phyloP scores from a whole-genome alignment of 805 yeast genomes.

The Metschnikowia cubensis region DNA sequence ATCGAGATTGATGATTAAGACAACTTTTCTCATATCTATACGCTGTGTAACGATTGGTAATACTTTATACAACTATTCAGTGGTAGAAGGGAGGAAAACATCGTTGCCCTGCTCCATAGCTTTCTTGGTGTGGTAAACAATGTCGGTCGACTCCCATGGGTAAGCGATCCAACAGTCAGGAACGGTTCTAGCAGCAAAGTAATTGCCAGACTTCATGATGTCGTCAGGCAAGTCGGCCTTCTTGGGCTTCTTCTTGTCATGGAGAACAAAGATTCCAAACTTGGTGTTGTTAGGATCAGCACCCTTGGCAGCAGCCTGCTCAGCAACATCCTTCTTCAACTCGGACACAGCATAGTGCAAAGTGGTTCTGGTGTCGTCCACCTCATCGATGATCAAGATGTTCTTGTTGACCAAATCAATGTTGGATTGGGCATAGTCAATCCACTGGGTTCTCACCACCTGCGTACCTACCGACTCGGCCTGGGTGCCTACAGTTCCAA shows the following conservation, averaged over 20 bases:
- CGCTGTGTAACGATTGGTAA: not conserved
- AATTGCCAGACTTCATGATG: constrained; percentile 60
- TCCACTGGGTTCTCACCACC: constrained; percentile 87
- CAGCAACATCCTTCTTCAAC: constrained; percentile 58
- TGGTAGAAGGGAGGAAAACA: constrained; percentile 38
- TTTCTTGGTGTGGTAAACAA: constrained; percentile 65
- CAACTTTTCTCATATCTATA: not conserved
- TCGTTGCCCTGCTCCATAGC: constrained; percentile 74
- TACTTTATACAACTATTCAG: constrained; percentile 7
- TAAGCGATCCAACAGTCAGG: constrained; percentile 83
- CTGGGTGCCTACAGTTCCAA: constrained; percentile 50
- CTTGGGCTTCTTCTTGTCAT: constrained; percentile 80
- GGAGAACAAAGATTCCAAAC: constrained; percentile 75
- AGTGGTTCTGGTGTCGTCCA: constrained; percentile 89
- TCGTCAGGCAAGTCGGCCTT: constrained; percentile 65
- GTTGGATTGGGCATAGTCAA: constrained; percentile 69
- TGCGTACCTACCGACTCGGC: constrained; percentile 27
- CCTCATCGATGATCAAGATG: constrained; percentile 82
- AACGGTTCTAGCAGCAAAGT: constrained; percentile 70
- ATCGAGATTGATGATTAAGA: constrained; percentile 60
- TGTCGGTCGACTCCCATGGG: constrained; percentile 86
- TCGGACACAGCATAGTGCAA: constrained; percentile 79
- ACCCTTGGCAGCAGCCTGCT: constrained; percentile 56
- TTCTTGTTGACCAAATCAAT: constrained; percentile 66
- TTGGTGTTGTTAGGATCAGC: constrained; percentile 57